Conservation (phyloP, 1,284 basidiomycete genomes). For the Tilletia caries region DNA sequence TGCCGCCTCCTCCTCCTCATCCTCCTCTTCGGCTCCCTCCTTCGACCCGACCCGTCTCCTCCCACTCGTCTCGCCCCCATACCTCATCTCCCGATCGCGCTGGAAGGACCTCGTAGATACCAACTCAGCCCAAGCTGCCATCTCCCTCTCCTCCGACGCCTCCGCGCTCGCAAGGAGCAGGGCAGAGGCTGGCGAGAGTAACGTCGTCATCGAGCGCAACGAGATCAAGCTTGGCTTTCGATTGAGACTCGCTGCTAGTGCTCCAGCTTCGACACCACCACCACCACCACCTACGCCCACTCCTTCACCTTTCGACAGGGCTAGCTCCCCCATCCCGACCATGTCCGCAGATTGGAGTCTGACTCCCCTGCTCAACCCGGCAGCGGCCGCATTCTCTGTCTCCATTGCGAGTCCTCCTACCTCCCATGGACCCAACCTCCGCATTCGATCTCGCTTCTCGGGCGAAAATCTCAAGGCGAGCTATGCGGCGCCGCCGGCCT, state of each 20-base stretch:
- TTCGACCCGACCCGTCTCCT: conserved; percentile 26
- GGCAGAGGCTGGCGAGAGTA: not conserved
- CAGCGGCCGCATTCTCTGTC: no score
- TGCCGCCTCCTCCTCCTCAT: not conserved
- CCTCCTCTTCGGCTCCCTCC: not conserved
- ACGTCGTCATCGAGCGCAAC: conserved; percentile 15
- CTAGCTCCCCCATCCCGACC: no score
- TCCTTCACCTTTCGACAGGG: no score
- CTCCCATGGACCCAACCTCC: no score
- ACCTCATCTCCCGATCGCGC: conserved; percentile 16
- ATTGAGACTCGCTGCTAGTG: conserved; percentile 24
- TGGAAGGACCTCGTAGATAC: not conserved
- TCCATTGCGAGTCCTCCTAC: no score
- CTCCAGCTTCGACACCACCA: no score
- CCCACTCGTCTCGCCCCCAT: conserved; percentile 28
- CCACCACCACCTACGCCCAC: not conserved
- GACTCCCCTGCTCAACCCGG: no score
- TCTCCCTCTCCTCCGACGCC: conserved; percentile 6
- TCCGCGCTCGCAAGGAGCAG: not conserved
- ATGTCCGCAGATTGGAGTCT: no score
- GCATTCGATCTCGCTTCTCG: not conserved
- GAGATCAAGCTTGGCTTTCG: conserved; percentile 23
- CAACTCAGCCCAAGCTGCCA: not conserved
- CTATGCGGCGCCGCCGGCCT: not conserved
- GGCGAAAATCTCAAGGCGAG: not conserved